Evolutionary conservation across 345 rosid species (phyloP), one percentile per base, ranked within the genome.

Genomic region (Eucalyptus pauciflora): DNA sequence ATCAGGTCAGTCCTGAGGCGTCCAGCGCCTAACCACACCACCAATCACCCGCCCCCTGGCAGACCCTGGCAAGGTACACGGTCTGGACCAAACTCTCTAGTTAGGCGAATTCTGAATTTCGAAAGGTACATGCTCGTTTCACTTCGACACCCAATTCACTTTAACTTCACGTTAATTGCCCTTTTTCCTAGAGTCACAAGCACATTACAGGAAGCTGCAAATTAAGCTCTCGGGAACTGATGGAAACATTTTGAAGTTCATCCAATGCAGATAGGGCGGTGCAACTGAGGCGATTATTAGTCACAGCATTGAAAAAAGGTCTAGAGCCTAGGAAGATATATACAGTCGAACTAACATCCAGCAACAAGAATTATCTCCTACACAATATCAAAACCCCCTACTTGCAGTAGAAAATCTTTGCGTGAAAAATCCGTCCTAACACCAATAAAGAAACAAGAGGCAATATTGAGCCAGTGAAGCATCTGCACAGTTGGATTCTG

Each of bases 1-100:
- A 97, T 91, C 81, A 96, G 94, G 16, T 96, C 96, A 89, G 97
- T 98, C 81, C 99, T 2, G 99, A 97, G 50, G 99, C 96, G 46
- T 96, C 92, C 17, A 97, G 94, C 95, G 41, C 91, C 96, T 22
- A 31, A 67, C 9, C 11, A 31, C 76, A 8, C 98, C 99, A 18
- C 99, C 99, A 76, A 97, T 97, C 86, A 97, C 96, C 41, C 89
- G 96, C 98, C 50, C 97, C 99, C 85, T 52, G 43, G 95, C 45
- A 69, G 48, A 76, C 94, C 80, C 98, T 97, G 29, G 98, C 97
- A 56, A 97, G 89, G 93, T 95, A 96, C 86, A 95, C 93, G 58
- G 97, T 95, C 25, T 94, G 90, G 89, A 98, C 97, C 1, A 96
- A 95, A 56, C 95, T 94, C 45, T 96, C 97, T 2, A 93, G 95